Conservation (phyloP, 2,329 filamentous ascomycete genomes). For the Colletotrichum caudatum region DNA sequence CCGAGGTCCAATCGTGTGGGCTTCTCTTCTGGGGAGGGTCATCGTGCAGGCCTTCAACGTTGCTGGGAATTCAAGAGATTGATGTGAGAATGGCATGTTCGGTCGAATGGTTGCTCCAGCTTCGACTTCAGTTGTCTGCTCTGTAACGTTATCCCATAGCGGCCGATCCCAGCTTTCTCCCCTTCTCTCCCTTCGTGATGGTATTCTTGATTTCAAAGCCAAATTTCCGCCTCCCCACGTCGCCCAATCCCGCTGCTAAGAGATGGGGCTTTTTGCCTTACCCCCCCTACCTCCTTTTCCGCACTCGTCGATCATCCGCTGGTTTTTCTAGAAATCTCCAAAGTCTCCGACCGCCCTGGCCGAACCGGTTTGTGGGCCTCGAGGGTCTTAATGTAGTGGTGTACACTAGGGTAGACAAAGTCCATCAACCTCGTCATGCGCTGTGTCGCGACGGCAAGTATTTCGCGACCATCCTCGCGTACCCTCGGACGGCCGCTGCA, state of each 20-base stretch:
- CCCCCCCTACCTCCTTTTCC: background rate
- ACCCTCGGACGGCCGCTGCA: constrained; percentile 15
- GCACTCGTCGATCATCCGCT: constrained; percentile 19
- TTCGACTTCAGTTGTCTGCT: background rate
- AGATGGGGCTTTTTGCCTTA: background rate
- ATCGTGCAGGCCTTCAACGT: background rate
- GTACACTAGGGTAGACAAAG: background rate
- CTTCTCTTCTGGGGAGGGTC: background rate
- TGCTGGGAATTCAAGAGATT: background rate
- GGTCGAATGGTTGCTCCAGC: constrained; percentile 34
- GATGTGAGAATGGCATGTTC: background rate
- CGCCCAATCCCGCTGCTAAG: constrained; percentile 20
- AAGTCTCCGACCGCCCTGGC: constrained; percentile 12
- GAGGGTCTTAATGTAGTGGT: background rate
- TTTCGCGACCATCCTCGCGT: constrained; percentile 34
- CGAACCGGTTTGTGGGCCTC: background rate
- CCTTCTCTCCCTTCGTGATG: background rate
- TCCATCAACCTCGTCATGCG: background rate
- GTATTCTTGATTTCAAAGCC: constrained; percentile 41
- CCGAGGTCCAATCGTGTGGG: constrained; percentile 20
- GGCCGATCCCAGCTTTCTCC: background rate
- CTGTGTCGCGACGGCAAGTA: background rate
- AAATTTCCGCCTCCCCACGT: constrained; percentile 23
- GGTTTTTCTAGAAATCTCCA: constrained; percentile 14
- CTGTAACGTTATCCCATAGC: background rate